Conservation (phyloP, 257 asterid genomes). For the Forsythia suspensa region DNA sequence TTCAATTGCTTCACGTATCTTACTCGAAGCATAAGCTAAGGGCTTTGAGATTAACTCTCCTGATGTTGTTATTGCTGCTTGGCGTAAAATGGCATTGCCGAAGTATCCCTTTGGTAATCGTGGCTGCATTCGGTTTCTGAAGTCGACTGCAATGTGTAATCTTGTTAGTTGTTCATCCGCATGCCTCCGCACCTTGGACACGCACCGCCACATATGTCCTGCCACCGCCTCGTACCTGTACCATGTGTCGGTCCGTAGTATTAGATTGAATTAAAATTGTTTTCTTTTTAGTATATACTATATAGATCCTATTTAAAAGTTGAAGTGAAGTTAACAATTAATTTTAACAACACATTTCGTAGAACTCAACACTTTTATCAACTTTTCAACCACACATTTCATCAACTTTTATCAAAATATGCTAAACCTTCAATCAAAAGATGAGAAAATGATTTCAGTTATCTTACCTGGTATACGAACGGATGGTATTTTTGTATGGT, state of each 20-base stretch:
- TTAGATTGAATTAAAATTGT: no score
- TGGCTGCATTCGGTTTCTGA: constrained; percentile 16
- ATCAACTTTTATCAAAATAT: no score
- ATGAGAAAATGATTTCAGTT: background rate
- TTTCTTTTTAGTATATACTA: no score
- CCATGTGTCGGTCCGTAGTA: no score
- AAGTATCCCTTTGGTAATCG: constrained; percentile 31
- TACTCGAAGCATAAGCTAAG: constrained; percentile 17
- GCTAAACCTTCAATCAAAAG: no score
- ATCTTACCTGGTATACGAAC: constrained; percentile 13
- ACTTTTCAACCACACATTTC: no score
- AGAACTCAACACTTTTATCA: no score
- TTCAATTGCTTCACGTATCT: constrained; percentile 13
- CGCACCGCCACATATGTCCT: constrained; percentile 34
- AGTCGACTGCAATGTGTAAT: background rate
- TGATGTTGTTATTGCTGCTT: background rate
- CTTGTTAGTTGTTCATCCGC: constrained; percentile 21
- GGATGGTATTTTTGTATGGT: background rate
- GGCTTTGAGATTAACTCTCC: constrained; percentile 21
- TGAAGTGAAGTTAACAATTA: no score
- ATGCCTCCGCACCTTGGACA: constrained; percentile 22
- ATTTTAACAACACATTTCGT: no score
- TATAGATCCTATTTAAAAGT: no score
- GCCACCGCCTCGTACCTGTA: constrained; percentile 19
- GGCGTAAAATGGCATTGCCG: constrained; percentile 21